phyloP scores from a whole-genome alignment of 495 filamentous ascomycete species.

The Usnea hakonensis region DNA sequence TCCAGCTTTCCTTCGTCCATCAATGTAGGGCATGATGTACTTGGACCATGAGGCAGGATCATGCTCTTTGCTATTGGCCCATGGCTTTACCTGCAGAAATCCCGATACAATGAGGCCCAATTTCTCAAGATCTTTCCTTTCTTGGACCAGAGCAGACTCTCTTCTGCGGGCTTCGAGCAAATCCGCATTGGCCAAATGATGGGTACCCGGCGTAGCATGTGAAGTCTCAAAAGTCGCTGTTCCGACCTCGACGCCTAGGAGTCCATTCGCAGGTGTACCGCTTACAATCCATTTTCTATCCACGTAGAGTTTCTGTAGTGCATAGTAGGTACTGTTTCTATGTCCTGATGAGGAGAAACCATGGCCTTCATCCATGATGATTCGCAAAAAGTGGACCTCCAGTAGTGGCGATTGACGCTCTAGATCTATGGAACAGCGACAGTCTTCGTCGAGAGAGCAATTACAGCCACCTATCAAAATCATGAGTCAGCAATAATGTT shows the following conservation, averaged over 20 bases:
- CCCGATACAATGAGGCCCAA: conserved; percentile 60
- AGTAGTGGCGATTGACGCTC: conserved; percentile 56
- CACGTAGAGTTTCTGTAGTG: conserved; percentile 59
- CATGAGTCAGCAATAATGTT: not conserved
- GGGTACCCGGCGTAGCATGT: conserved; percentile 15
- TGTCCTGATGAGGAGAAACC: conserved; percentile 55
- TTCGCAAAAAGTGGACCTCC: conserved; percentile 69
- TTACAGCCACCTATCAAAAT: conserved; percentile 20
- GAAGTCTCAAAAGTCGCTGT: conserved; percentile 42
- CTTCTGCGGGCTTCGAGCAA: conserved; percentile 30
- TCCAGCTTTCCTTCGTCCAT: conserved; percentile 47
- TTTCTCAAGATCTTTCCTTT: conserved; percentile 65
- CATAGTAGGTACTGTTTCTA: conserved; percentile 56
- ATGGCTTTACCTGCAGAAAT: conserved; percentile 71
- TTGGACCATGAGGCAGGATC: conserved; percentile 58
- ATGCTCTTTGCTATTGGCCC: conserved; percentile 48
- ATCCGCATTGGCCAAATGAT: conserved; percentile 24
- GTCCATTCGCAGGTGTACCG: conserved; percentile 76
- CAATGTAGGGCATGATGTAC: conserved; percentile 62
- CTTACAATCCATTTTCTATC: conserved; percentile 84
- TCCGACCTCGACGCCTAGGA: conserved; percentile 67
- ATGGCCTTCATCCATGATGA: conserved; percentile 91
- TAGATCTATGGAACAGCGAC: conserved; percentile 29
- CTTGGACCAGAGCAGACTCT: conserved; percentile 39
- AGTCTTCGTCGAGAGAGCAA: conserved; percentile 31